Evolutionary conservation across 2,329 filamentous ascomycete species (phyloP), one percentile per base, ranked within the genome.

Genomic region (Chalara sp.): DNA sequence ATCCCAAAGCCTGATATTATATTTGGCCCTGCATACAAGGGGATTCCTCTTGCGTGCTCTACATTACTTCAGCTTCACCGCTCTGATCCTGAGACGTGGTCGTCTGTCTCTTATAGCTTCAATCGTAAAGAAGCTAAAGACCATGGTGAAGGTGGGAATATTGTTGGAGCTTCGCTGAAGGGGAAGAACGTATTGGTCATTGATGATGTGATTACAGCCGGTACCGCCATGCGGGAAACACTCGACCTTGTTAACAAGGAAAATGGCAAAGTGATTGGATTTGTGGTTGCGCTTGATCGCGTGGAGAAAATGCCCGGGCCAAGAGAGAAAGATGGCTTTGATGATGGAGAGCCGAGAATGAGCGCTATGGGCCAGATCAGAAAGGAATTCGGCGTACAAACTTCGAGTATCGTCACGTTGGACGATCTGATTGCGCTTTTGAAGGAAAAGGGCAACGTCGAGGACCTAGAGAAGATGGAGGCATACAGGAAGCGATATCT

Each of bases 291-390:
- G 10, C 41, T 43, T 10, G 41, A 43, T 43, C 41, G 41, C 12
- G 21, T 43, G 21, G 89, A 95, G 78, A 91, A 87, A 72, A 79
- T 89, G 52, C 85, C 84, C 6, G 72, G 76, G 2, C 66, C 73
- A n/a, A 37, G n/a, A 10, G 35, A 37, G 35, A 37, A n/a, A n/a
- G 35, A 37, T 8, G 74, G 78, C 46, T 77, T 75, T 30, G 59
- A 64, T 29, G 64, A 63, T 32, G 79, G 77, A 44, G 80, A 80
- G 69, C 79, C 80, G 31, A 80, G 84, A 61, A 80, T 80, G 32
- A 96, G 89, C 66, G 89, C 91, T 12, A 89, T 96, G 68, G 89
- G 88, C 21, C 85, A 91, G 73, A 80, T 96, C 53, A 83, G 83
- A 68, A 86, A 85, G 69, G 87, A 95, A 72, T 89, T 87, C 60